Percentiles rank a stretch among this genome's conserved stretches.
These are phyloP conservation scores for Kwoniella sp. DNA, from an alignment of 768 basidiomycete species.

Conservation along the genomic window DNA sequence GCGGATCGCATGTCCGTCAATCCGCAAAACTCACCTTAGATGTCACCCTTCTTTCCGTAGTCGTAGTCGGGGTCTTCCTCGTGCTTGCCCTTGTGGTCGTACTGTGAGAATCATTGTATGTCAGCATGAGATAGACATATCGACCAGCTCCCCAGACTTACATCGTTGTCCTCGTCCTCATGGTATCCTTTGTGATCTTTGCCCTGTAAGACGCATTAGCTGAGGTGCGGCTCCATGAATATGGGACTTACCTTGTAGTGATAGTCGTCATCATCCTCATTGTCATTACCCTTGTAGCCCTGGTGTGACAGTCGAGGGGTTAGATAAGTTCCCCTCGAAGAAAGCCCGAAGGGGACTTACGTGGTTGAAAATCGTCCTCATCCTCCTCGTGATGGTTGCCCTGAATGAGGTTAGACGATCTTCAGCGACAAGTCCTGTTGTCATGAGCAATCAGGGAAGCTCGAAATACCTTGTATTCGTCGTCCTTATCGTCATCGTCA, in stretches of 20 bases:
- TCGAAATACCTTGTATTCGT: conserved; percentile 6
- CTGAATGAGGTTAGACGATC: no score
- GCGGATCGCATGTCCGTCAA: no score
- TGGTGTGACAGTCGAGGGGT: not conserved
- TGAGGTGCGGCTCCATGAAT: no score
- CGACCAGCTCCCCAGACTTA: not conserved
- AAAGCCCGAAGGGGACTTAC: not conserved
- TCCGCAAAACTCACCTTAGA: not conserved
- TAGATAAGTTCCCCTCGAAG: not conserved
- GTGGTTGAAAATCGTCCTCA: not conserved
- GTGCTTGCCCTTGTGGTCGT: not conserved
- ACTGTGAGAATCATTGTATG: not conserved
- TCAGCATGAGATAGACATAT: not conserved
- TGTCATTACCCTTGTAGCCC: not conserved
- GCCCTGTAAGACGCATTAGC: not conserved
- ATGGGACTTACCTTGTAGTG: not conserved
- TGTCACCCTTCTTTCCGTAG: not conserved
- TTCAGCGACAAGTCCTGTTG: no score
- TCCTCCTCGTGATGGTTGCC: not conserved
- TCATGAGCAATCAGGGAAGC: no score
- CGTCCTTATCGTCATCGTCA: conserved; percentile 1
- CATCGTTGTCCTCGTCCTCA: not conserved
- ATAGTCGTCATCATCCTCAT: not conserved
- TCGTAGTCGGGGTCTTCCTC: conserved; percentile 6
- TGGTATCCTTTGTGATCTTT: conserved; percentile 6